Percentiles rank a stretch among this genome's conserved stretches.
phyloP scores from a whole-genome alignment of 2,329 filamentous ascomycete genomes.

The Gnomoniopsis sp. region DNA sequence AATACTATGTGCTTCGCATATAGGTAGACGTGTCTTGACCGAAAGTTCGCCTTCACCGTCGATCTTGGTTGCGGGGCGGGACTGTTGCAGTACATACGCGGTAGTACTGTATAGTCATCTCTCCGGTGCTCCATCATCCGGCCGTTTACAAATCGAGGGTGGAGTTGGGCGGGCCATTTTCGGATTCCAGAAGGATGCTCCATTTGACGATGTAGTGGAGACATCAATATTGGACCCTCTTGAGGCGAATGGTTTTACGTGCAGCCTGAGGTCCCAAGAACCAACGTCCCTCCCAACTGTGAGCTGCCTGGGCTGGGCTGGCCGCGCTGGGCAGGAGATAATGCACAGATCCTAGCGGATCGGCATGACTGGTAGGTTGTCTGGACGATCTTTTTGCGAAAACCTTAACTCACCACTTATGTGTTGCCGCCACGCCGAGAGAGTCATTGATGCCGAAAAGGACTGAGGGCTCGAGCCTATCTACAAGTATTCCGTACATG shows the following conservation, averaged over 20 bases:
- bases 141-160: not conserved
- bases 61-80: not conserved
- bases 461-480: not conserved
- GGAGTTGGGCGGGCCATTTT: not conserved
- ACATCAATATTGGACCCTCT: not conserved
- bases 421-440: not conserved
- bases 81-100: not conserved
- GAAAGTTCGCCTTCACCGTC: not conserved
- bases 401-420: not conserved
- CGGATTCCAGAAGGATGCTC: not conserved
- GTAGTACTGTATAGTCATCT: not conserved
- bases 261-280: too few species aligned
- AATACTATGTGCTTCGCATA: not conserved
- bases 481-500: too few species aligned
- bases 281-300: too few species aligned
- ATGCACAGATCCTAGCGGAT: too few species aligned
- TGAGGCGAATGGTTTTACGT: not conserved
- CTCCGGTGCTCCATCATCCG: not conserved
- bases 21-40: not conserved
- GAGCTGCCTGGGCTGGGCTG: too few species aligned
- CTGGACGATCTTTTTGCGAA: not conserved
- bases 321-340: too few species aligned
- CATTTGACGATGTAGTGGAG: not conserved
- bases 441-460: not conserved
- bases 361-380: too few species aligned